Evolutionary conservation across 2,329 filamentous ascomycete species (phyloP).

Genomic region (Phyllosticta citrichinensis): DNA sequence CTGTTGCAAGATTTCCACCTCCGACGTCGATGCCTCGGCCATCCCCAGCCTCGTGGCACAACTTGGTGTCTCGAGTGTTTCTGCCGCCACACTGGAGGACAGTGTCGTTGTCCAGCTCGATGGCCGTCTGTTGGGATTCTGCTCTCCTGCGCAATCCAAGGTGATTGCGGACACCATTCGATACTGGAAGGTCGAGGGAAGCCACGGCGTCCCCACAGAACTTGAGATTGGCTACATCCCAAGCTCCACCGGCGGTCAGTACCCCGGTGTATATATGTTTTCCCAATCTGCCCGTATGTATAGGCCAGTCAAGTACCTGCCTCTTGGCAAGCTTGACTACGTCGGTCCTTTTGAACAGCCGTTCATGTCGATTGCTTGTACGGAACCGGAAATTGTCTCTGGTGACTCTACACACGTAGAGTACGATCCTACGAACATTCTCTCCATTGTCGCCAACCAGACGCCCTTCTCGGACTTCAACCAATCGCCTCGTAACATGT

Average conservation of each 20-base stretch:
- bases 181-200: slow-evolving; percentile 90
- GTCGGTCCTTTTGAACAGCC: slow-evolving; percentile 93
- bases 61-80: slow-evolving; percentile 66
- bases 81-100: slow-evolving; percentile 69
- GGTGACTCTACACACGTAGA: slow-evolving; percentile 90
- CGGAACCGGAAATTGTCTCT: slow-evolving; percentile 78
- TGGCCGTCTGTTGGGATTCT: slow-evolving; percentile 83
- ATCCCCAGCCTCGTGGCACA: slow-evolving; percentile 66
- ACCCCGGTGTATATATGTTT: slow-evolving; percentile 90
- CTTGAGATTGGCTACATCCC: slow-evolving; percentile 91
- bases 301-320: slow-evolving; percentile 83
- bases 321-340: slow-evolving; percentile 74
- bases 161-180: slow-evolving; percentile 77
- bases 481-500: slow-evolving; percentile 98
- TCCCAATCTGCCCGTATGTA: slow-evolving; percentile 80
- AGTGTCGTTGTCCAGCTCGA: slow-evolving; percentile 86
- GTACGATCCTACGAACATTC: slow-evolving; percentile 87
- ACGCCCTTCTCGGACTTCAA: slow-evolving; percentile 99
- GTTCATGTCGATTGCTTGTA: slow-evolving; percentile 94
- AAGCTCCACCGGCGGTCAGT: slow-evolving; percentile 80
- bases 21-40: slow-evolving; percentile 60
- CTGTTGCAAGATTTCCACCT: slow-evolving; percentile 83
- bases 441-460: slow-evolving; percentile 97
- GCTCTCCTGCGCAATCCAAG: slow-evolving; percentile 70
- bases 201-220: slow-evolving; percentile 66